Evolutionary conservation across 1,284 basidiomycete genomes (phyloP).

Genomic region (Malassezia japonica): DNA sequence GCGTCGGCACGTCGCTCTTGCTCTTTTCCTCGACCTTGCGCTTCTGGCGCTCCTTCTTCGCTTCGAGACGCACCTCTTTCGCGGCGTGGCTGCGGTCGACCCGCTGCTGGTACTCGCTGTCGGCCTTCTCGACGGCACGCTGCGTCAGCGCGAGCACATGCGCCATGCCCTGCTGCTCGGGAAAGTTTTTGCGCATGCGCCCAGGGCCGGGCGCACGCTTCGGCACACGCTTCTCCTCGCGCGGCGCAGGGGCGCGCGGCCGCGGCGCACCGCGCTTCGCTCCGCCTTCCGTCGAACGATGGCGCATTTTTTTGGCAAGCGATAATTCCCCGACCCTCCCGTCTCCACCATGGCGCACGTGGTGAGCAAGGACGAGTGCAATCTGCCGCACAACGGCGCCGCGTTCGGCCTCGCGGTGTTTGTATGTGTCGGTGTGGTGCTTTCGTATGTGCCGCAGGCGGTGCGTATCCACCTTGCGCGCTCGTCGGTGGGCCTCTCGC

Average conservation of each 20-base stretch:
- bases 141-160: conserved; percentile 11
- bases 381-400: conserved; percentile 59
- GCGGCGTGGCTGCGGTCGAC: conserved; percentile 4
- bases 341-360: too few species aligned
- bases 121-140: conserved; percentile 12
- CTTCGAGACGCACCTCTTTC: background rate
- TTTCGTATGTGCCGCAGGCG: conserved; percentile 84
- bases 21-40: background rate
- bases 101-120: conserved; percentile 3
- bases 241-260: background rate
- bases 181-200: conserved; percentile 1
- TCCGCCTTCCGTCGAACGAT: too few species aligned
- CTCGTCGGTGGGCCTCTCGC: conserved; percentile 78
- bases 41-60: conserved; percentile 2
- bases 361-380: background rate
- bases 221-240: background rate
- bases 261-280: background rate
- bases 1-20: conserved; percentile 1
- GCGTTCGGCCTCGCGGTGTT: conserved; percentile 63
- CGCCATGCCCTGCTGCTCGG: conserved; percentile 10
- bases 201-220: background rate
- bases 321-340: too few species aligned
- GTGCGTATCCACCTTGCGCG: conserved; percentile 55
- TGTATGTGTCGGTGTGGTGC: conserved; percentile 67
- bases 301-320: background rate